Evolutionary conservation across 1,284 basidiomycete species (phyloP), one percentile per base, ranked within the genome.

Genomic region (Irpex rosettiformis): DNA sequence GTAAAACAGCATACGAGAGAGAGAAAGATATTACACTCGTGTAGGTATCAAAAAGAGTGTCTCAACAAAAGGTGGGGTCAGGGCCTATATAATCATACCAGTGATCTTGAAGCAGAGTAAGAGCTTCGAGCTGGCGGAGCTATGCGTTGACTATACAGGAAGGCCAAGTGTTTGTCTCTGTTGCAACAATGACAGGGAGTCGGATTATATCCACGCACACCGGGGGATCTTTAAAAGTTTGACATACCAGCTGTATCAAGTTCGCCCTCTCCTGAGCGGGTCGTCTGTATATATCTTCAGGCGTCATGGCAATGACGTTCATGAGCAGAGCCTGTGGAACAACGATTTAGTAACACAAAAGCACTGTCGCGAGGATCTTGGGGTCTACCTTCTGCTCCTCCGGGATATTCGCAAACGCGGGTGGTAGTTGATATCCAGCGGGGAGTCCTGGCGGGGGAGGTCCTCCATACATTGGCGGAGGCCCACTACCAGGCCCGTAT

Each of bases 301-400:
- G 81, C 0, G 85, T 85, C 86, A 90, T 87, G 16, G 81, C 76
- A 53, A 89, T 67, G 7, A 90, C 82, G 51, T 81, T 80, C 74
- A 88, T 77, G 24, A 90, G 83, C 67, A 89, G 78, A 25, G 81
- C 80, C 86, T 89, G 27, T 22, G 51, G 24, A 52, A 64, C 47
- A 68, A 37, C 55, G 54, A 43, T 55, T 54, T 42, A 56, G 43
- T 16, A n/a, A n/a, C n/a, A n/a, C n/a, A n/a, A n/a, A n/a, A n/a
- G n/a, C n/a, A n/a, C n/a, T n/a, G n/a, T n/a, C n/a, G n/a, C n/a
- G n/a, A n/a, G n/a, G n/a, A n/a, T n/a, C n/a, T n/a, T n/a, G n/a
- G n/a, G n/a, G 79, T 70, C 56, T 64, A 85, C 87, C 75, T 83
- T 87, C 65, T 89, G 87, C 8, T 88, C 87, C 54, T 88, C 85